Percentiles rank a stretch among this genome's conserved stretches.
Evolutionary conservation across 2,329 filamentous ascomycete genomes (phyloP).

Genomic region (Cladosporium sp.): DNA sequence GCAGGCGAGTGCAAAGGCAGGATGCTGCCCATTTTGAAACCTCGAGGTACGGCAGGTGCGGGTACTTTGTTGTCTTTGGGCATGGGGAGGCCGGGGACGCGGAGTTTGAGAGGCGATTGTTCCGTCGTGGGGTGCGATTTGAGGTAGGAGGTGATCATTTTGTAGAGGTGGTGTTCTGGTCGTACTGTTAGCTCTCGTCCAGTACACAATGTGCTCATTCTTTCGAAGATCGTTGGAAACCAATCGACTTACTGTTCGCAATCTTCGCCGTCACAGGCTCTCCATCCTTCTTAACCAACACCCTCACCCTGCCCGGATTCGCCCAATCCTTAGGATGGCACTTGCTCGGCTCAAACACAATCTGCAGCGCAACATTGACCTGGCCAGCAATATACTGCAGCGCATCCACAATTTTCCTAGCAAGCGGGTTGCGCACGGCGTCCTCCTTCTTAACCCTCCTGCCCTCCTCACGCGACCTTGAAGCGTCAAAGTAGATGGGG

Average conservation of each 20-base stretch:
- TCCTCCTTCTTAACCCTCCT: conserved; percentile 69
- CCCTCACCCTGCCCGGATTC: conserved; percentile 85
- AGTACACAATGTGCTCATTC: not conserved
- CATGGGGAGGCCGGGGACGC: conserved; percentile 71
- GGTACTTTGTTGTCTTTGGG: conserved; percentile 52
- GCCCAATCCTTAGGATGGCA: conserved; percentile 95
- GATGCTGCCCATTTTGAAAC: conserved; percentile 84
- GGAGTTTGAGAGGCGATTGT: conserved; percentile 64
- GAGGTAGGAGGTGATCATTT: conserved; percentile 73
- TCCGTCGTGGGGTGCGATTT: conserved; percentile 73
- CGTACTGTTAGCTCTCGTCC: conserved; percentile 23
- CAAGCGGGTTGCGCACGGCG: conserved; percentile 80
- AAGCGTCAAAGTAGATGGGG: conserved; percentile 88
- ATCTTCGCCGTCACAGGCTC: conserved; percentile 47
- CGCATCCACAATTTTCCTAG: conserved; percentile 84
- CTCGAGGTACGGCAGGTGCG: conserved; percentile 65
- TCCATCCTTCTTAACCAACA: conserved; percentile 65
- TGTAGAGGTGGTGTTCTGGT: conserved; percentile 79
- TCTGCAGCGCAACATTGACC: conserved; percentile 46
- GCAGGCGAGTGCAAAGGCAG: conserved; percentile 85
- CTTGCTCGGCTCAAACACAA: conserved; percentile 86
- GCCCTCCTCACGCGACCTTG: conserved; percentile 70
- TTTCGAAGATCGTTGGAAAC: not conserved
- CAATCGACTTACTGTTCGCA: conserved; percentile 57
- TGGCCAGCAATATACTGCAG: conserved; percentile 56